Percentiles rank a stretch among this genome's conserved stretches.
Evolutionary conservation across 495 filamentous ascomycete genomes (phyloP).

Genomic region (Cercophora scortea): DNA sequence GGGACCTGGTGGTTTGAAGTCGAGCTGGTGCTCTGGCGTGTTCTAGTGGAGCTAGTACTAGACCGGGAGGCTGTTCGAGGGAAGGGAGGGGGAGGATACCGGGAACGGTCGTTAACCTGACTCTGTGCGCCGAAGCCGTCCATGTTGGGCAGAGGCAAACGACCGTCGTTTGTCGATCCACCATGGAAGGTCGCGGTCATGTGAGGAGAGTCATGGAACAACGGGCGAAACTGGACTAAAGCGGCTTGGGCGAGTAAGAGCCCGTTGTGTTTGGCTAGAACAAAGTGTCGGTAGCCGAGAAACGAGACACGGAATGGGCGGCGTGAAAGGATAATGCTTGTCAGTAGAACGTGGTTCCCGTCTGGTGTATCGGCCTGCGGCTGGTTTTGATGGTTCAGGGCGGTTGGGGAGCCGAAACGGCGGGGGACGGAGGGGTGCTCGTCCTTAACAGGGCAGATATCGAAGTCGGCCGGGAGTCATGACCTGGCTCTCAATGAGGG

Average conservation of each 20-base stretch:
- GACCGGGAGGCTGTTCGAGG: conserved; percentile 32
- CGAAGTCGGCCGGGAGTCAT: neutral
- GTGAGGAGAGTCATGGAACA: neutral
- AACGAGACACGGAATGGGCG: neutral
- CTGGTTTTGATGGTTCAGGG: neutral
- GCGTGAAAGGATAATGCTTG: conserved; percentile 6
- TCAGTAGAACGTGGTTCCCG: neutral
- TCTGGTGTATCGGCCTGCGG: neutral
- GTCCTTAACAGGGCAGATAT: conserved; percentile 15
- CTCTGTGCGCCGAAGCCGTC: conserved; percentile 7
- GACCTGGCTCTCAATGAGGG: conserved; percentile 5
- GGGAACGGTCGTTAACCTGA: conserved; percentile 12
- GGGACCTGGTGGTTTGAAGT: conserved; percentile 19
- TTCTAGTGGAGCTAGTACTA: conserved; percentile 32
- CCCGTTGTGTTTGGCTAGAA: neutral
- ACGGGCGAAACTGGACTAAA: neutral
- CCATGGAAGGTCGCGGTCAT: conserved; percentile 4
- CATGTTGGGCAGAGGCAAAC: conserved; percentile 18
- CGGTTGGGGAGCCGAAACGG: conserved; percentile 6
- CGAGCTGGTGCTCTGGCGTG: conserved; percentile 31
- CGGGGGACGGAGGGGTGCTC: conserved; percentile 2
- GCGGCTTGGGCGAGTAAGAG: neutral
- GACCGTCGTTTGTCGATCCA: conserved; percentile 5
- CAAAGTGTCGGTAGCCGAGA: neutral
- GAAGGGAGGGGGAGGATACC: conserved; percentile 24